phyloP scores from a whole-genome alignment of 2,329 filamentous ascomycete species.

The Rugonectria rugulosa region DNA sequence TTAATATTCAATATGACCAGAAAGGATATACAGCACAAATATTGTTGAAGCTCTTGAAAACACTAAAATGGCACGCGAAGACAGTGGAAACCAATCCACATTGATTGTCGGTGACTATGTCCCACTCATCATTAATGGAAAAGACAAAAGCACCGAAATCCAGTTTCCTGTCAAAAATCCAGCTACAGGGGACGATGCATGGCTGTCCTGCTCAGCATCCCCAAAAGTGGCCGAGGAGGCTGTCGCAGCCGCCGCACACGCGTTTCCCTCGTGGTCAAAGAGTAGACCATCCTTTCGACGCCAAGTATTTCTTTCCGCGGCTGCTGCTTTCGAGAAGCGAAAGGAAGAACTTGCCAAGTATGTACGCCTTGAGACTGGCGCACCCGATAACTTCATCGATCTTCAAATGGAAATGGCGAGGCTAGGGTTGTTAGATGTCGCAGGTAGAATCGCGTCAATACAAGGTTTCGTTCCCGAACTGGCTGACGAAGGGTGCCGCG shows the following conservation, averaged over 20 bases:
- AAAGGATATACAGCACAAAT: too few relatives aligned
- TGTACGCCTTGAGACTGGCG: conserved; percentile 60
- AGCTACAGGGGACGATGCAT: conserved; percentile 56
- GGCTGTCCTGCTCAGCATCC: conserved; percentile 62
- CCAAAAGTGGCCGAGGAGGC: conserved; percentile 62
- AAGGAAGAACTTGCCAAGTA: conserved; percentile 66
- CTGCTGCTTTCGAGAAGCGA: conserved; percentile 66
- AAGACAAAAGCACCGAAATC: conserved; percentile 52
- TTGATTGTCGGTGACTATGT: conserved; percentile 27
- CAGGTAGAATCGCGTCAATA: conserved; percentile 47
- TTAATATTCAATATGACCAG: too few relatives aligned
- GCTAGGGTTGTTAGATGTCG: conserved; percentile 49
- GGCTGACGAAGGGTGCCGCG: conserved; percentile 45
- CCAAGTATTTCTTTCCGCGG: conserved; percentile 72
- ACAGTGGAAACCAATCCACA: too few relatives aligned
- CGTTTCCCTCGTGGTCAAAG: conserved; percentile 72
- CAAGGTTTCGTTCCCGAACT: conserved; percentile 45
- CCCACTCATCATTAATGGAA: conserved; percentile 51
- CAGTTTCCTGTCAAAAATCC: conserved; percentile 66
- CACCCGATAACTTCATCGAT: conserved; percentile 44
- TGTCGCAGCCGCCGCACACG: conserved; percentile 61
- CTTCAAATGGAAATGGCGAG: conserved; percentile 46
- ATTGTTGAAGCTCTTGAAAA: too few relatives aligned
- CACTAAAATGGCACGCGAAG: too few relatives aligned
- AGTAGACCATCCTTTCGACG: conserved; percentile 68